Base-by-base conservation (phyloP, 768 basidiomycete species). In the Mrakia gelida region DNA sequence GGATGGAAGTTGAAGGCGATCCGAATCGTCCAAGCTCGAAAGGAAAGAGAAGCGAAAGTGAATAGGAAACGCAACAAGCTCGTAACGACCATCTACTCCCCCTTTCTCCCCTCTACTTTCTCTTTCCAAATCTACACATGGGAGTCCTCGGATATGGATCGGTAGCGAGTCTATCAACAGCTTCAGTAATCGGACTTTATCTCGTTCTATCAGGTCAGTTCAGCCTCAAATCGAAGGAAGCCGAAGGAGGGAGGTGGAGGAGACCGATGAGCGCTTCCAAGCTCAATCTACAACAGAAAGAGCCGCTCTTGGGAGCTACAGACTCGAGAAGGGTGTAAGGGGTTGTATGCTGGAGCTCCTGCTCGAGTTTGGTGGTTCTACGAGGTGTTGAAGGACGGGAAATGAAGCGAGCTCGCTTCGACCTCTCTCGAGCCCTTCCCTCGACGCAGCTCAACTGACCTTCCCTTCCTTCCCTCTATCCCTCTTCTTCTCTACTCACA, bases 201-300 rank as follows among this genome's bases (percentile, higher is more conserved):
- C 88, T 96, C 28, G 87, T 96, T 79, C 94, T 96, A 83, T 94
- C 95, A 76, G 94, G 95, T 94, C 75, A 49, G 88, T 70, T 15
- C 26, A 45, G 10, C 16, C 10, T 15, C 26, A 23, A 45, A 41
- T 18, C 18, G 38, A 34, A 26, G 34, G 34, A 41, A 65, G 63
- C 2, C 49, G 30, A 41, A 41, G 23, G 67, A 43, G 32, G 13
- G 67, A 70, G 38, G 67, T 70, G 67, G 67, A 70, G 23, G 67
- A 70, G 67, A 38, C 67, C 67, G 67, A 70, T 70, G 63, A 11
- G 38, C 84, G 30, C 30, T 45, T 52, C 68, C 16, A 34, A 43
- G 23, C 4, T 21, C 49, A 21, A 18, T 21, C 49, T 52, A 7
- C 49, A 21, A 1, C 49, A 2, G 15, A 4, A 1, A 52, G 49